Conservation (phyloP, 1,139 yeast species). For the Yamadazyma triangularis region DNA sequence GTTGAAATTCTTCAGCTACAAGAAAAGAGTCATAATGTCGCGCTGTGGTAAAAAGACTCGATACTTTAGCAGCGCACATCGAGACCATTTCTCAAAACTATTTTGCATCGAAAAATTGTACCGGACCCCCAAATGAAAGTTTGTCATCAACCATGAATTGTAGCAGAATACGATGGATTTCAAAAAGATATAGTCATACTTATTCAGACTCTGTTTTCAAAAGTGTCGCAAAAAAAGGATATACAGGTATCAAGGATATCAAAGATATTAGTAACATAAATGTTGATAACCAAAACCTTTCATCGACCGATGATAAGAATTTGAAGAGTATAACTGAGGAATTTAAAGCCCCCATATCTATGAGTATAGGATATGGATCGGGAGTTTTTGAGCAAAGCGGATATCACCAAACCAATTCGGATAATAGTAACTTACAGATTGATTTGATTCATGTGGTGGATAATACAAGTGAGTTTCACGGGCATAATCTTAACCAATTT, state of each 20-base stretch:
- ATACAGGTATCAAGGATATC: neutral
- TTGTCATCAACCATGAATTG: too few species aligned
- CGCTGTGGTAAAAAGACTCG: too few species aligned
- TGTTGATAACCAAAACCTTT: neutral
- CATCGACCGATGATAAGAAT: conserved; percentile 39
- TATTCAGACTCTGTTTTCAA: neutral
- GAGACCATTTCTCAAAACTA: too few species aligned
- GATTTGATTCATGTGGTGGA: conserved; percentile 87
- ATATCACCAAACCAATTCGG: conserved; percentile 24
- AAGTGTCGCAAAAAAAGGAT: neutral
- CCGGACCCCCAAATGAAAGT: too few species aligned
- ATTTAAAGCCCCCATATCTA: conserved; percentile 34
- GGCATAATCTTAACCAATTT: conserved; percentile 57
- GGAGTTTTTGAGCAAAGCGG: conserved; percentile 84
- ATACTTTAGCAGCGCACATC: too few species aligned
- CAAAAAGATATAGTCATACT: neutral
- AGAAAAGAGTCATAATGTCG: conserved; percentile 3
- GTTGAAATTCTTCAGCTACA: conserved; percentile 2
- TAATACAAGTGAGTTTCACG: conserved; percentile 72
- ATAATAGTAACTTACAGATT: conserved; percentile 41
- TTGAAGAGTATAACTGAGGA: conserved; percentile 48
- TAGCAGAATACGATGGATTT: neutral
- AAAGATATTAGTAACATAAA: neutral
- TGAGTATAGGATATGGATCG: conserved; percentile 79
- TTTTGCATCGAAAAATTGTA: too few species aligned